Evolutionary conservation across 2,329 filamentous ascomycete genomes (phyloP).

Genomic region (Thielaviopsis musarum): DNA sequence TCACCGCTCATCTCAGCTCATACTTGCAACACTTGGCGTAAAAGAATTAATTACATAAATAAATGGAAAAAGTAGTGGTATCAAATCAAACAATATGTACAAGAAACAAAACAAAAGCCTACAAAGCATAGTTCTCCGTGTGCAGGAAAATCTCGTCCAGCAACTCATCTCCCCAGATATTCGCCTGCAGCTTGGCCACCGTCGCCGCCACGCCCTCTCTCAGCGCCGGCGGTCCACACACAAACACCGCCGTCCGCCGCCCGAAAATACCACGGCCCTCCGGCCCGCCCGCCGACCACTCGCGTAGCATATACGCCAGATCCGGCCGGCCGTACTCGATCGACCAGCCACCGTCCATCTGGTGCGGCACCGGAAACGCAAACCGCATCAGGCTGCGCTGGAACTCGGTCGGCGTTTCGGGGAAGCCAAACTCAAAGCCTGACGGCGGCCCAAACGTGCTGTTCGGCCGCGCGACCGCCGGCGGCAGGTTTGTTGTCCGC

Average conservation of each 20-base stretch:
- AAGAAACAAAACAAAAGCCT: constrained; percentile 15
- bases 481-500: constrained; percentile 27
- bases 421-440: constrained; percentile 67
- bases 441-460: constrained; percentile 42
- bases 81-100: background rate
- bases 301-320: constrained; percentile 68
- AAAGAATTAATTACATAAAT: background rate
- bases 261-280: constrained; percentile 57
- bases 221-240: constrained; percentile 81
- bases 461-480: constrained; percentile 26
- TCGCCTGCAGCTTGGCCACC: constrained; percentile 64
- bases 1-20: no score
- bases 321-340: constrained; percentile 87
- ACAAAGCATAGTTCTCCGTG: constrained; percentile 88
- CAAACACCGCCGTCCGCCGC: constrained; percentile 71
- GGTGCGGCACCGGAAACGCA: constrained; percentile 55
- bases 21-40: no score
- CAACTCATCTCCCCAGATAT: constrained; percentile 62
- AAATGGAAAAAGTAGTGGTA: background rate
- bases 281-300: constrained; percentile 57
- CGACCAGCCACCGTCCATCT: constrained; percentile 66
- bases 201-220: constrained; percentile 73
- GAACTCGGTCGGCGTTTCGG: constrained; percentile 68
- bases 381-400: constrained; percentile 84
- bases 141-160: constrained; percentile 87